A percentile compares a stretch with the other conserved stretches of the same genome.
Conservation (phyloP, 2,329 filamentous ascomycete species). For the Hymenoscyphus linearis region DNA sequence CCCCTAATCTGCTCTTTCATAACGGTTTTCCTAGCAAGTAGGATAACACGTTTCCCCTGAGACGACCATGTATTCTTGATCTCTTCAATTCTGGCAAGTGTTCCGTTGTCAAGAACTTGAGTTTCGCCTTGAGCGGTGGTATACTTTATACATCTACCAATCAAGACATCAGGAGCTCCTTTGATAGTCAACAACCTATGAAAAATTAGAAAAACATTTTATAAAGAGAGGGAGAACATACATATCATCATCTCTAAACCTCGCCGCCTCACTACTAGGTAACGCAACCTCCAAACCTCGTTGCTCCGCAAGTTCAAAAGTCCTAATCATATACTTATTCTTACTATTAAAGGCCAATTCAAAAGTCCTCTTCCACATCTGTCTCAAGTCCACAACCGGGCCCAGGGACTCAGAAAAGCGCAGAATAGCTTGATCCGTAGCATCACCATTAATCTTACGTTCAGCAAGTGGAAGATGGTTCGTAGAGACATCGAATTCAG, state of each 20-base stretch:
- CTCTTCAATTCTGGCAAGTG: constrained; percentile 44
- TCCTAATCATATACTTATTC: constrained; percentile 75
- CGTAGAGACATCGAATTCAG: constrained; percentile 66
- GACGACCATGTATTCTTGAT: constrained; percentile 65
- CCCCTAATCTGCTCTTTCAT: constrained; percentile 36
- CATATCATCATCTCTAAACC: constrained; percentile 26
- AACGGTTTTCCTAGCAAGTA: constrained; percentile 58
- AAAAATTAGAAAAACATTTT: constrained; percentile 11
- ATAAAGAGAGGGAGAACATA: constrained; percentile 12
- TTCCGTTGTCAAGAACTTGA: constrained; percentile 42
- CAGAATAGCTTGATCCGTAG: constrained; percentile 70
- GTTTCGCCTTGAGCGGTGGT: constrained; percentile 50
- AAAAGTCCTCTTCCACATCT: constrained; percentile 60
- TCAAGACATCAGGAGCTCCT: constrained; percentile 69
- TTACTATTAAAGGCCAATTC: constrained; percentile 75
- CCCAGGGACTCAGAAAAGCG: constrained; percentile 64
- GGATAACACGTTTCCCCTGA: constrained; percentile 61
- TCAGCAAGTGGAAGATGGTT: constrained; percentile 52
- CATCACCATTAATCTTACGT: constrained; percentile 66
- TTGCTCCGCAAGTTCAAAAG: constrained; percentile 44
- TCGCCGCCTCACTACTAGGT: constrained; percentile 29
- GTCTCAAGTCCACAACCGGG: constrained; percentile 53
- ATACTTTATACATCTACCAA: constrained; percentile 56
- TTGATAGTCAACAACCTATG: constrained; percentile 63
- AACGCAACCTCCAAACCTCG: constrained; percentile 37